phyloP scores from a whole-genome alignment of 352 stramenopile genomes.

The Phytophthora podocarpi region DNA sequence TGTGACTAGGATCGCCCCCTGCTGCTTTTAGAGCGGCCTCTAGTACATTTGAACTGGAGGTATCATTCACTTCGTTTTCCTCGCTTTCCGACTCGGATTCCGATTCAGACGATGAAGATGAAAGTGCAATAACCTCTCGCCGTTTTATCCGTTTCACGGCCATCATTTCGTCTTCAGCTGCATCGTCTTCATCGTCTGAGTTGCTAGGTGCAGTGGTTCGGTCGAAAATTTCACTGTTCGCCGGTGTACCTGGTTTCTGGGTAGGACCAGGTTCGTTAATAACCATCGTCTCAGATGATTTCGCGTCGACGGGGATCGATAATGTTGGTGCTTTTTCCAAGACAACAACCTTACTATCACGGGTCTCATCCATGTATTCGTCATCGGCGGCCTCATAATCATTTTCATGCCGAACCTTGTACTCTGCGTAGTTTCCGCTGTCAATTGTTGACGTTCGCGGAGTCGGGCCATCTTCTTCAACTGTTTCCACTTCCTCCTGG shows the following conservation, averaged over 20 bases:
- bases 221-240: conserved; percentile 23
- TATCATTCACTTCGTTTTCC: conserved; percentile 9
- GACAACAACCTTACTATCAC: not conserved
- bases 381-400: conserved; percentile 27
- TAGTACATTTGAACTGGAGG: conserved; percentile 42
- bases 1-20: conserved; percentile 16
- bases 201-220: conserved; percentile 28
- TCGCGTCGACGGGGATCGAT: not conserved
- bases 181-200: conserved; percentile 23
- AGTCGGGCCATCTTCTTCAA: conserved; percentile 11
- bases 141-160: conserved; percentile 16
- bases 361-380: conserved; percentile 10
- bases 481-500: conserved; percentile 12
- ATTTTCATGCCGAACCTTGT: conserved; percentile 36
- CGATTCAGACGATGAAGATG: conserved; percentile 44
- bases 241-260: conserved; percentile 1
- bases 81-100: conserved; percentile 45
- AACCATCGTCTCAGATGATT: not conserved
- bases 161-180: conserved; percentile 17
- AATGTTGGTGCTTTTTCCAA: not conserved
- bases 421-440: conserved; percentile 51
- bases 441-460: conserved; percentile 52
- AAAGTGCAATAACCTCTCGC: conserved; percentile 16
- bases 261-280: not conserved
- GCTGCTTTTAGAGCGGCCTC: conserved; percentile 64